These are phyloP conservation scores for Silene coronaria DNA, from an alignment of 179 eudicot genomes.

Conservation along the genomic window DNA sequence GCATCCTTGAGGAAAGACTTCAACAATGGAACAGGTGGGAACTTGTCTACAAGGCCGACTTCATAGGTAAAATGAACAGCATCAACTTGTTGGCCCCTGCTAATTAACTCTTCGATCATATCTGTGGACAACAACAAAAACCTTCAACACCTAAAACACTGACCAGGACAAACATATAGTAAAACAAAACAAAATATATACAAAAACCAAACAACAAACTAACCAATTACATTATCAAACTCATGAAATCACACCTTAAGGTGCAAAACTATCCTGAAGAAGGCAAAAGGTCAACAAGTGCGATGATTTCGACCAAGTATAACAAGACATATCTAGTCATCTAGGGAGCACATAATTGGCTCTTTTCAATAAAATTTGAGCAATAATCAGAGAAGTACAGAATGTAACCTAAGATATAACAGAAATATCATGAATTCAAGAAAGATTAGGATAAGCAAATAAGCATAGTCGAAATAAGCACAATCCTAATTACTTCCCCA, in stretches of 20 bases:
- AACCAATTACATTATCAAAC: neutral
- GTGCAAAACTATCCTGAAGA: neutral
- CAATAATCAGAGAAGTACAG: neutral
- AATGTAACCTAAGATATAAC: too few relatives aligned
- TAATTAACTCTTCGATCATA: conserved; percentile 91
- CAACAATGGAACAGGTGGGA: conserved; percentile 79
- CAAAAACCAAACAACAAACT: neutral
- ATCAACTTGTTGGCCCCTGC: conserved; percentile 97
- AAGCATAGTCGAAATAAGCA: neutral
- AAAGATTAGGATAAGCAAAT: neutral
- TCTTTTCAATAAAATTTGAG: neutral
- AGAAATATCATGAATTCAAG: too few relatives aligned
- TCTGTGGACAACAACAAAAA: conserved; percentile 35
- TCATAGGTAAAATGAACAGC: conserved; percentile 92
- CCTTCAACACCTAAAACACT: neutral
- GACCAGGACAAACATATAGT: neutral
- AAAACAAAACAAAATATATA: neutral
- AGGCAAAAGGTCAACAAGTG: neutral
- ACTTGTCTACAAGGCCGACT: conserved; percentile 83
- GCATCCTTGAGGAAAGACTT: conserved; percentile 92
- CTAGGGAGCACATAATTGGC: neutral
- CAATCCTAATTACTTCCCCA: neutral
- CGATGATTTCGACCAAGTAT: neutral
- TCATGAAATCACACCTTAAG: neutral
- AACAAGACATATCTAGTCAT: neutral